Conservation (phyloP, 1,284 basidiomycete species). For the Lignosus rhinocerotis region DNA sequence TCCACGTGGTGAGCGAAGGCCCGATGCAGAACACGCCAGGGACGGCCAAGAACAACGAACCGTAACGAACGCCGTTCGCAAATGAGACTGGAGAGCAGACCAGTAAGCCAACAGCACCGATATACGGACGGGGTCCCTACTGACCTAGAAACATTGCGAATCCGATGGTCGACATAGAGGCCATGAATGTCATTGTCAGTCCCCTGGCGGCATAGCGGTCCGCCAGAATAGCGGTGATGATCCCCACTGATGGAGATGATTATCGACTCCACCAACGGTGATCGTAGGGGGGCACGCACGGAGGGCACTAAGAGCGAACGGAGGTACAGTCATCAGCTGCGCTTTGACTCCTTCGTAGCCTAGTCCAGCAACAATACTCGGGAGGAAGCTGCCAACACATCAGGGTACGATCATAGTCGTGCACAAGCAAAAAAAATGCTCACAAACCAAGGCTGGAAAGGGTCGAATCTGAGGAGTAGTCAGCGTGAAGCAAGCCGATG, state of each 20-base stretch:
- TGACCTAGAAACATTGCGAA: slow-evolving; percentile 47
- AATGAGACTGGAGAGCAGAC: slow-evolving; percentile 40
- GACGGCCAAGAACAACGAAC: slow-evolving; percentile 66
- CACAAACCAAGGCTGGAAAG: slow-evolving; percentile 30
- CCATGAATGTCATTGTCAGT: slow-evolving; percentile 58
- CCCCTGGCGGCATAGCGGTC: slow-evolving; percentile 61
- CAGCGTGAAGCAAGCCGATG: neutral
- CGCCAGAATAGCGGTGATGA: slow-evolving; percentile 39
- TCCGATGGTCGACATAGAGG: slow-evolving; percentile 41
- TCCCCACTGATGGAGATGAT: slow-evolving; percentile 7
- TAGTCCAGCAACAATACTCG: slow-evolving; percentile 32
- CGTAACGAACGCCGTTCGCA: slow-evolving; percentile 59
- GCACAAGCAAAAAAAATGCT: neutral
- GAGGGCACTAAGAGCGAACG: slow-evolving; percentile 22
- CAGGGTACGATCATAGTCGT: neutral
- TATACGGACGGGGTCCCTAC: no score
- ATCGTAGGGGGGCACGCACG: slow-evolving; percentile 8
- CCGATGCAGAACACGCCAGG: slow-evolving; percentile 72
- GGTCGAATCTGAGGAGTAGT: slow-evolving; percentile 7
- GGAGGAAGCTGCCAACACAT: slow-evolving; percentile 19
- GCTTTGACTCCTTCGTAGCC: slow-evolving; percentile 26
- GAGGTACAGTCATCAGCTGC: slow-evolving; percentile 33
- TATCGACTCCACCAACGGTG: no score
- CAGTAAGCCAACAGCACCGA: no score
- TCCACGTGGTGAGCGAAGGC: slow-evolving; percentile 70